Evolutionary conservation across 2,329 filamentous ascomycete species (phyloP).

Genomic region (Clarireedia monteithiana): DNA sequence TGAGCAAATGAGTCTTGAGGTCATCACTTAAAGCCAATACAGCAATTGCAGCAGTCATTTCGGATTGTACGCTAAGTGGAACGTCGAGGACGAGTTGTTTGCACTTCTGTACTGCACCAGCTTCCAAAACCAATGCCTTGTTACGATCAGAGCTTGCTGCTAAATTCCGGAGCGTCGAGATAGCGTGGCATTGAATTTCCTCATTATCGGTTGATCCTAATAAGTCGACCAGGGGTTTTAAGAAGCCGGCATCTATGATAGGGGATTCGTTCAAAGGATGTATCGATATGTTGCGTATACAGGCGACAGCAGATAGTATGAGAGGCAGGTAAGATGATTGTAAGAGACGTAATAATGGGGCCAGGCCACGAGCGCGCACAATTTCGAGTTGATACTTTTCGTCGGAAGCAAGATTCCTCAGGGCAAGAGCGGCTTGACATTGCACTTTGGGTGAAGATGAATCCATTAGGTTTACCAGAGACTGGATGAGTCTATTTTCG

Average conservation of each 20-base stretch:
- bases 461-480: conserved; percentile 92
- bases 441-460: conserved; percentile 96
- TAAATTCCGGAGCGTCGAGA: conserved; percentile 90
- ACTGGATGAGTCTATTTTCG: conserved; percentile 86
- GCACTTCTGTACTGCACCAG: conserved; percentile 96
- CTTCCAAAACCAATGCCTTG: conserved; percentile 94
- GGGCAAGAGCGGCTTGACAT: conserved; percentile 88
- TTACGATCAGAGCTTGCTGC: conserved; percentile 96
- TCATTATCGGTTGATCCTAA: conserved; percentile 95
- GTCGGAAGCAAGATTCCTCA: conserved; percentile 92
- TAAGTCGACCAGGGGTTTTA: conserved; percentile 87
- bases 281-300: conserved; percentile 98
- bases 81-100: conserved; percentile 93
- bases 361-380: conserved; percentile 78
- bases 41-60: conserved; percentile 99
- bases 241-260: conserved; percentile 94
- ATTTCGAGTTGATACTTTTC: conserved; percentile 99
- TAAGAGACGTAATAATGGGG: conserved; percentile 77
- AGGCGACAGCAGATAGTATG: conserved; percentile 93
- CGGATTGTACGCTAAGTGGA: conserved; percentile 88
- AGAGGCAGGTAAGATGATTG: conserved; percentile 94
- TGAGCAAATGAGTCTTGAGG: conserved; percentile 82
- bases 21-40: conserved; percentile 94
- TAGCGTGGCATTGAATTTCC: conserved; percentile 97
- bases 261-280: conserved; percentile 96